Conservation (phyloP, 148 eudicot species). For the Fallopia convolvulus region DNA sequence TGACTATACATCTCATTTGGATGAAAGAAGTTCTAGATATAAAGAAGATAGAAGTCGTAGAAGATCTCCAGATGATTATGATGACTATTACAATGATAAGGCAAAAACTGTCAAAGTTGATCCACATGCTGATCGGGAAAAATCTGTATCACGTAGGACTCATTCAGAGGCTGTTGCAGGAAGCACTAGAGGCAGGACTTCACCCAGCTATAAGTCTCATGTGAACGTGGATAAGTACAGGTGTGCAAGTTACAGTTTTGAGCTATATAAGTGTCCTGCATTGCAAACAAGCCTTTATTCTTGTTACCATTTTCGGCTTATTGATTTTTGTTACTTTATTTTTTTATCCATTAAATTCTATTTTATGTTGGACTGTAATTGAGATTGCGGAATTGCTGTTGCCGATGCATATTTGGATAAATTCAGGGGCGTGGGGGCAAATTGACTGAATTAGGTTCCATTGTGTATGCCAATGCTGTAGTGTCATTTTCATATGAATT, state of each 20-base stretch:
- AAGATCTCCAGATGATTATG: slow-evolving; percentile 45
- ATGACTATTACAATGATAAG: slow-evolving; percentile 51
- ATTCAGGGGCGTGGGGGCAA: neutral
- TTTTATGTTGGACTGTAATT: neutral
- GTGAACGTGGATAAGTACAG: slow-evolving; percentile 50
- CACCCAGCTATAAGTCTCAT: slow-evolving; percentile 60
- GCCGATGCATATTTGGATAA: neutral
- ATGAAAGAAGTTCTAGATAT: slow-evolving; percentile 49
- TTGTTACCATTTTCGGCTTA: neutral
- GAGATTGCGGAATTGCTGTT: neutral
- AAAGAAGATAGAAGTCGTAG: slow-evolving; percentile 69
- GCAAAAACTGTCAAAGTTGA: slow-evolving; percentile 44
- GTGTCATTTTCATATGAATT: neutral
- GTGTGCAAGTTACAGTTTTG: slow-evolving; percentile 20
- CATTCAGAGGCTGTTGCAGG: slow-evolving; percentile 34
- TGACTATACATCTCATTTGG: slow-evolving; percentile 29
- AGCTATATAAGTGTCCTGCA: neutral
- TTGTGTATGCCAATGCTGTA: neutral
- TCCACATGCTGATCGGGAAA: slow-evolving; percentile 46
- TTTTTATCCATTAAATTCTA: neutral
- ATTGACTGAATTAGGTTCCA: neutral
- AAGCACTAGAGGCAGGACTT: slow-evolving; percentile 47
- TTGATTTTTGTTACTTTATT: slow-evolving; percentile 7
- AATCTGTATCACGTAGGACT: slow-evolving; percentile 46
- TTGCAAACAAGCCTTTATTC: neutral